Conservation (phyloP, 768 basidiomycete genomes). For the Mycena galericulata region DNA sequence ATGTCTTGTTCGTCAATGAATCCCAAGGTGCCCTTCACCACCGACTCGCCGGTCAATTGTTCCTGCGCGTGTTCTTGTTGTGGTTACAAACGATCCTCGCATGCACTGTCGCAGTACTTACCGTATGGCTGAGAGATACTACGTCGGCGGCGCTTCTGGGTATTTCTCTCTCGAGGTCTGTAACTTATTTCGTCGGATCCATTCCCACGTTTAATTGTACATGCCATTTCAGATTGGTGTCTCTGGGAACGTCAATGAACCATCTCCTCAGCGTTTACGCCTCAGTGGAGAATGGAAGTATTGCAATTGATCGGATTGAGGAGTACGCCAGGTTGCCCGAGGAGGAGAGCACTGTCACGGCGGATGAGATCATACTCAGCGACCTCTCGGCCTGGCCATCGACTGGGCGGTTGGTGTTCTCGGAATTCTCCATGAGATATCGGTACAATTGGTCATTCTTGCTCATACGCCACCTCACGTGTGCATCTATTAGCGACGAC, state of each 20-base stretch:
- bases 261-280: conserved; percentile 10
- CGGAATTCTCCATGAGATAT: conserved; percentile 26
- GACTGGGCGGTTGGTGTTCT: conserved; percentile 6
- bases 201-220: background rate
- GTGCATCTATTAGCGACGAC: background rate
- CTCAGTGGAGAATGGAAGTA: conserved; percentile 20
- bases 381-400: conserved; percentile 22
- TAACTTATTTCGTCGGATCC: background rate
- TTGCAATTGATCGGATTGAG: conserved; percentile 24
- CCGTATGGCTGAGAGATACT: conserved; percentile 13
- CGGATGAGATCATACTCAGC: background rate
- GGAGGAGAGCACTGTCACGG: conserved; percentile 24
- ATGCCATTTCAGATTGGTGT: conserved; percentile 12
- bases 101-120: conserved; percentile 17
- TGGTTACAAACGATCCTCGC: conserved; percentile 28
- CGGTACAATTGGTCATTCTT: background rate
- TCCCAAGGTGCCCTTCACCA: conserved; percentile 27
- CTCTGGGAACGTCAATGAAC: conserved; percentile 6
- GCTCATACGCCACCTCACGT: background rate
- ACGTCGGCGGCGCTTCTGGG: conserved; percentile 25
- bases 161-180: conserved; percentile 15
- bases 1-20: conserved; percentile 19
- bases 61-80: conserved; percentile 24
- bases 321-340: conserved; percentile 21
- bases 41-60: conserved; percentile 18